Percentiles rank a stretch among this genome's conserved stretches.
Conservation (phyloP, 179 eudicot species). For the Beta macrorhiza region DNA sequence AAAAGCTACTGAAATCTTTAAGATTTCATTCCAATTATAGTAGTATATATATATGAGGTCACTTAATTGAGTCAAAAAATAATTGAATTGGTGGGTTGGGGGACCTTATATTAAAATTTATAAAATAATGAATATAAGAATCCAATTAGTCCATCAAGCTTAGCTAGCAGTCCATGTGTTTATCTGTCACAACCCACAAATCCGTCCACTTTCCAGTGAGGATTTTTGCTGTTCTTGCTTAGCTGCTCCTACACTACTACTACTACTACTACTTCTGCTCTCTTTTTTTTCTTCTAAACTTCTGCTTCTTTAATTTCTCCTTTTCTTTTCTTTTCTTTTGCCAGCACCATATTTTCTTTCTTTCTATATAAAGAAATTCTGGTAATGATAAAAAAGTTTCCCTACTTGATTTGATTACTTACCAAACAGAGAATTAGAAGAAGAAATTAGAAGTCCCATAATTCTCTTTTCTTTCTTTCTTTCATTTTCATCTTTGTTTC, state of each 20-base stretch:
- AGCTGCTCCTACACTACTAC: conserved; percentile 12
- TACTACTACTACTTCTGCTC: not conserved
- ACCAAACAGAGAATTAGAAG: not conserved
- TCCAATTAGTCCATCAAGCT: conserved; percentile 31
- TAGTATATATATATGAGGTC: too few relatives aligned
- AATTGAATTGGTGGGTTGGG: too few relatives aligned
- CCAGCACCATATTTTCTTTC: conserved; percentile 10
- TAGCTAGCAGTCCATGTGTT: conserved; percentile 47
- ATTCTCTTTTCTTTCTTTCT: not conserved
- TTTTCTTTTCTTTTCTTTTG: conserved; percentile 2
- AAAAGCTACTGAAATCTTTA: not conserved
- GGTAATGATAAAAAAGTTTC: not conserved
- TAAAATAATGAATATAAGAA: not conserved
- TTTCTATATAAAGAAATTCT: conserved; percentile 8
- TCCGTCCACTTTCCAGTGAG: conserved; percentile 40
- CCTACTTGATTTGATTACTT: conserved; percentile 22
- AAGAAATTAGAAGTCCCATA: not conserved
- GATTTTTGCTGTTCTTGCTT: conserved; percentile 33
- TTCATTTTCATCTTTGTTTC: not conserved
- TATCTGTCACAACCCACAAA: conserved; percentile 41
- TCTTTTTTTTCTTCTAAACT: not conserved
- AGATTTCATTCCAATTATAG: too few relatives aligned
- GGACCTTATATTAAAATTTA: not conserved
- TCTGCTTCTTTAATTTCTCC: not conserved
- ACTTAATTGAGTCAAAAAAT: too few relatives aligned